Base-by-base conservation (phyloP, 495 filamentous ascomycete species). In the Penicillium goetzii region DNA sequence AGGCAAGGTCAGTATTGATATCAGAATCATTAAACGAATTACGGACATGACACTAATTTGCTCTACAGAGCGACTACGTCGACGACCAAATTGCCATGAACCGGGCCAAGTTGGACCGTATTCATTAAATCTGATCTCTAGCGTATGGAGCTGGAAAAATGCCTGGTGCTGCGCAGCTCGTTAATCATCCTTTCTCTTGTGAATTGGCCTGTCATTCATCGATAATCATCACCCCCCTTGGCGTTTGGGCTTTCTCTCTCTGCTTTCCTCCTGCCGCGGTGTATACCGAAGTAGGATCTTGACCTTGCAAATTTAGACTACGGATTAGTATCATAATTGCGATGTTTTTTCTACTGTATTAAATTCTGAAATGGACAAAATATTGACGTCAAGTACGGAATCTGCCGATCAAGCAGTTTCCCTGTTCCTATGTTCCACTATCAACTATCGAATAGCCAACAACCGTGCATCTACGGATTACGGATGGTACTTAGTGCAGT, bases 51-150 rank as follows among this genome's bases (percentile, higher is more conserved):
- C 59, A 60, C 77, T 81, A 72, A 80, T 65, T 34, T 32, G 11
- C 45, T 33, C n/a, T 62, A 47, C 68, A 85, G 86, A 88, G 81
- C 77, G 89, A 91, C 69, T 81, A 77, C 54, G 88, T 90, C 62
- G 88, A 90, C 76, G 89, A 91, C 68, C 83, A 89, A 72, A 85
- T 89, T 76, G 84, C 83, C 58, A 83, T 88, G 82, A 89, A 89
- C 78, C 78, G 86, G 52, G 83, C 86, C 65, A 82, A 83, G 69
- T 70, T 90, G 70, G 86, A 89, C 69, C 82, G 87, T 17, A 88
- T 90, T 66, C 80, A 78, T 65, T 86, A 77, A 74, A 32, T 36
- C 14, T 23, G 23, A 19, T 30, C 32, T 8, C 52, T 54, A 49
- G 41, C 26, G 34, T 52, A 40, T 50, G 63, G 68, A 66, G 68